These are phyloP conservation scores for Catharanthus roseus DNA, from an alignment of 257 asterid species.

Conservation along the genomic window DNA sequence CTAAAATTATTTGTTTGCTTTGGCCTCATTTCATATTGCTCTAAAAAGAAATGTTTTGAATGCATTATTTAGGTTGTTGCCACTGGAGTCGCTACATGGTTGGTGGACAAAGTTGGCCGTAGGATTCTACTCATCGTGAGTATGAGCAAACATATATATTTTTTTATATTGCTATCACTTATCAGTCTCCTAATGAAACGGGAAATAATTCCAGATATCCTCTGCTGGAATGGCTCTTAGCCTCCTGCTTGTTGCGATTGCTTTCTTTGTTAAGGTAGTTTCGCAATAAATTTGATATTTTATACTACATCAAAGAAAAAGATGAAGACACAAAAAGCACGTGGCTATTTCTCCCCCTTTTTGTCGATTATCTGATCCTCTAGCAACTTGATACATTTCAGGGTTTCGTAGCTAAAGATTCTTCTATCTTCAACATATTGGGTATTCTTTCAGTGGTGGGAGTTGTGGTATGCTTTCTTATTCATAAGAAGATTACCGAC, in stretches of 20 bases:
- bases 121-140: constrained; percentile 76
- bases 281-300: background rate
- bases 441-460: constrained; percentile 72
- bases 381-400: constrained; percentile 21
- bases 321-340: background rate
- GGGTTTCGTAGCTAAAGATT: constrained; percentile 46
- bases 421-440: constrained; percentile 41
- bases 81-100: constrained; percentile 77
- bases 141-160: constrained; percentile 4
- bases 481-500: background rate
- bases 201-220: constrained; percentile 48
- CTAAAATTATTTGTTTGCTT: background rate
- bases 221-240: constrained; percentile 79
- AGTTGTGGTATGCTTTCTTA: constrained; percentile 38
- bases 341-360: background rate
- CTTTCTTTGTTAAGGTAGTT: constrained; percentile 77
- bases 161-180: background rate
- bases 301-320: background rate
- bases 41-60: constrained; percentile 5
- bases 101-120: constrained; percentile 89
- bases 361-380: constrained; percentile 10
- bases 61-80: constrained; percentile 63
- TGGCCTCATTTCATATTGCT: background rate
- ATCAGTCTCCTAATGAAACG: constrained; percentile 15
- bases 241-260: constrained; percentile 62